phyloP scores from a whole-genome alignment of 2,329 filamentous ascomycete genomes.

The Alternaria conjuncta region DNA sequence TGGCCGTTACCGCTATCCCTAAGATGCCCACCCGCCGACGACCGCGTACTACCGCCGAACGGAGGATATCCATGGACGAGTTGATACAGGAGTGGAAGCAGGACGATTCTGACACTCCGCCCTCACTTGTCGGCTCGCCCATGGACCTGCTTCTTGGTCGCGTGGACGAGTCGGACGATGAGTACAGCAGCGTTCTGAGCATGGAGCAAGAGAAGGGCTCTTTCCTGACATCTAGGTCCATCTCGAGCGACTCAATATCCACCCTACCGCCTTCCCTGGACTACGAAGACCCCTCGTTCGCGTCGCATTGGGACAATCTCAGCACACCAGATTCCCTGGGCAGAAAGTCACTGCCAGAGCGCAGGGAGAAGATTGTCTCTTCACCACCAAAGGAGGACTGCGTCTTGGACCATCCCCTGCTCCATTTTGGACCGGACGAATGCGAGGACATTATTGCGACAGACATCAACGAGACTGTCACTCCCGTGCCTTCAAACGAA shows the following conservation, averaged over 20 bases:
- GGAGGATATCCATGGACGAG: slow-evolving; percentile 62
- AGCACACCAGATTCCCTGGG: slow-evolving; percentile 43
- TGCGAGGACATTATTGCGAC: slow-evolving; percentile 42
- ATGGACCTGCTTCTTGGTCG: slow-evolving; percentile 64
- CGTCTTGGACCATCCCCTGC: slow-evolving; percentile 63
- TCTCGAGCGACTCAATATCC: slow-evolving; percentile 65
- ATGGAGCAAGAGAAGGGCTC: slow-evolving; percentile 53
- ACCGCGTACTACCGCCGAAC: slow-evolving; percentile 51
- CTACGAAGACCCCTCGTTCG: slow-evolving; percentile 54
- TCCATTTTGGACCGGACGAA: slow-evolving; percentile 48
- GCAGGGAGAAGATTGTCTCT: slow-evolving; percentile 56
- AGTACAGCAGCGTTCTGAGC: slow-evolving; percentile 50
- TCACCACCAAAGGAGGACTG: slow-evolving; percentile 61
- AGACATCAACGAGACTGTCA: slow-evolving; percentile 33
- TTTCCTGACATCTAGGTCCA: slow-evolving; percentile 52
- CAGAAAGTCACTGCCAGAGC: slow-evolving; percentile 39
- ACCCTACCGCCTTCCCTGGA: slow-evolving; percentile 54
- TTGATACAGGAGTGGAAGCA: slow-evolving; percentile 62
- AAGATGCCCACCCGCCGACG: slow-evolving; percentile 53
- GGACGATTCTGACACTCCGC: slow-evolving; percentile 50
- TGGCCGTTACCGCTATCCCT: slow-evolving; percentile 66
- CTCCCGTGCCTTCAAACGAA: slow-evolving; percentile 32
- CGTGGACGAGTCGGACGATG: slow-evolving; percentile 54
- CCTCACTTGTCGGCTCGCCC: slow-evolving; percentile 53
- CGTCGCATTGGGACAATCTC: slow-evolving; percentile 50